A percentile compares a stretch with the other conserved stretches of the same genome.
These are phyloP conservation scores for Podospora australis DNA, from an alignment of 495 filamentous ascomycete genomes.

Conservation along the genomic window DNA sequence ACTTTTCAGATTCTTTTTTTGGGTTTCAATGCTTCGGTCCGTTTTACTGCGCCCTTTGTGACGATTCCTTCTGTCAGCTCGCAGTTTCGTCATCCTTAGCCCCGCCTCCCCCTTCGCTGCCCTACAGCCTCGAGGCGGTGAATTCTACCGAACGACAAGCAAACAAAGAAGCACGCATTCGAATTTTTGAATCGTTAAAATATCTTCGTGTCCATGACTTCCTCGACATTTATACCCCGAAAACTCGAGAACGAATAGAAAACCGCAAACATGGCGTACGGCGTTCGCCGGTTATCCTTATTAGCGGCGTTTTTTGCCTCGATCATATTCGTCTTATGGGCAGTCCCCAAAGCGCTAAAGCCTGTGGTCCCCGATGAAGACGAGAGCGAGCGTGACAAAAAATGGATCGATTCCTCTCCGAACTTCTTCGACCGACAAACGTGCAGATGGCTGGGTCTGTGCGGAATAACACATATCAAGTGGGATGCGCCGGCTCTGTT, in stretches of 20 bases:
- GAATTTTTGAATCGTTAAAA: background rate
- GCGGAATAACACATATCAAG: slow-evolving; percentile 58
- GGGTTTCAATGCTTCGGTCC: no score
- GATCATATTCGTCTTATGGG: slow-evolving; percentile 30
- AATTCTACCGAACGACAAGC: background rate
- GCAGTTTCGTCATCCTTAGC: background rate
- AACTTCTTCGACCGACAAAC: slow-evolving; percentile 68
- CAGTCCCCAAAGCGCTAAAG: slow-evolving; percentile 34
- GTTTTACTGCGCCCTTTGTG: no score
- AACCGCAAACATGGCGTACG: slow-evolving; percentile 26
- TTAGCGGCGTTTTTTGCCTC: slow-evolving; percentile 19
- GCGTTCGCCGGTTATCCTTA: slow-evolving; percentile 31
- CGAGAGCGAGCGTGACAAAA: slow-evolving; percentile 50
- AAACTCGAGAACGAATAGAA: no score
- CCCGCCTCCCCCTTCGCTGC: background rate
- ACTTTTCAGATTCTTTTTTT: no score
- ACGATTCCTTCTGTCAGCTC: background rate
- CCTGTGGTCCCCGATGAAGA: slow-evolving; percentile 37
- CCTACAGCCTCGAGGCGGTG: background rate
- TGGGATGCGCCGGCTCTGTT: slow-evolving; percentile 41
- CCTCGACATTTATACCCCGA: no score
- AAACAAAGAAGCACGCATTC: background rate
- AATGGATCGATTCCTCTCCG: slow-evolving; percentile 65
- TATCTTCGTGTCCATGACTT: background rate
- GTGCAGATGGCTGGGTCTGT: slow-evolving; percentile 67